Evolutionary conservation across 2,329 filamentous ascomycete genomes (phyloP), one percentile per base, ranked within the genome.

Genomic region (Apiospora aurea): DNA sequence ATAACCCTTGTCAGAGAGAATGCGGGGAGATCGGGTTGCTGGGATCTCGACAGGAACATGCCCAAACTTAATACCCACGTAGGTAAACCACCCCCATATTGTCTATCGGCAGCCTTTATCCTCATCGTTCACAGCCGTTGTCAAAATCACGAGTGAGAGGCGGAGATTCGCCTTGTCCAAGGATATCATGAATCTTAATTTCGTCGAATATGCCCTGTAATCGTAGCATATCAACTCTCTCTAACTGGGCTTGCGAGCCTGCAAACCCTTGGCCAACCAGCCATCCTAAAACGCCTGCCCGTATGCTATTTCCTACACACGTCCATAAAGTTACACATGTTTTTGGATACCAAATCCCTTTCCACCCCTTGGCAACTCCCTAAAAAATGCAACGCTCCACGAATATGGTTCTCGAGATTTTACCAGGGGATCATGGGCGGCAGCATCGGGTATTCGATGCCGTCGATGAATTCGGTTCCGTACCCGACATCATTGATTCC

Each of bases 391-490:
- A 41, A 41, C 57, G 29, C 57, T 24, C 57, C 21, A n/a, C 18
- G 57, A 7, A 41, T 41, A 41, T 41, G 4, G 41, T 41, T n/a
- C 34, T 64, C 57, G 71, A 76, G 79, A 77, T 77, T 49, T 74
- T 18, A 69, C 47, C 47, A 69, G 41, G 68, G 68, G 34, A 57
- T 11, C 68, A 69, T 69, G 29, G 47, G 68, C 7, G 83, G 82
- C 47, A 85, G 73, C 26, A 81, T 74, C 11, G 84, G 83, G 73
- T 85, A 85, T 75, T 81, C 81, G 21, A 78, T 75, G 24, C 80
- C 83, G 53, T 85, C 81, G 71, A 85, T 83, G 46, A 81, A 74
- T 76, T 85, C 83, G 14, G 79, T 82, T 24, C 82, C 82, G 70
- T 81, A 81, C 29, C 80, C 80, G 16, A 80, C 57, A 51, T 81